phyloP scores from a whole-genome alignment of 805 yeast species.

The Cyberlindnera maritima region DNA sequence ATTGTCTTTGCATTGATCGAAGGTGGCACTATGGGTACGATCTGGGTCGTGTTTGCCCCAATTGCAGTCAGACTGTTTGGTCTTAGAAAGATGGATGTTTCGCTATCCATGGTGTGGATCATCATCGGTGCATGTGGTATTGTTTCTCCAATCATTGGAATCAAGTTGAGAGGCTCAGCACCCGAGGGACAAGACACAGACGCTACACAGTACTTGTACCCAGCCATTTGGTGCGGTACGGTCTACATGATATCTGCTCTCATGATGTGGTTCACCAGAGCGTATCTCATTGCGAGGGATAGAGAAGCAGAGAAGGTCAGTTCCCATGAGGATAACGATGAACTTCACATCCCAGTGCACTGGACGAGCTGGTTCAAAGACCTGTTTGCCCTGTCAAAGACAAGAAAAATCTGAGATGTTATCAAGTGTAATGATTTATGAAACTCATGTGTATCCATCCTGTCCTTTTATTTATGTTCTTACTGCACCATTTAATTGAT shows the following conservation, averaged over 20 bases:
- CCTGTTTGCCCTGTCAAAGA: slow-evolving; percentile 11
- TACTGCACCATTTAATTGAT: no score
- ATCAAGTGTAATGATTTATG: no score
- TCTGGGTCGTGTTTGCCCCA: slow-evolving; percentile 56
- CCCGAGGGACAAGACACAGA: slow-evolving; percentile 30
- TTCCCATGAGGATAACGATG: slow-evolving; percentile 29
- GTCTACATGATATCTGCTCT: slow-evolving; percentile 47
- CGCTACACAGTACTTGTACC: slow-evolving; percentile 48
- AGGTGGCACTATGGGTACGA: slow-evolving; percentile 60
- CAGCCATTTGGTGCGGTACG: slow-evolving; percentile 58
- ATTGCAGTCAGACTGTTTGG: slow-evolving; percentile 54
- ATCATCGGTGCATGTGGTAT: slow-evolving; percentile 47
- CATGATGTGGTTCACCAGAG: slow-evolving; percentile 45
- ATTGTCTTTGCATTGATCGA: slow-evolving; percentile 48
- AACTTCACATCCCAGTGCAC: slow-evolving; percentile 20
- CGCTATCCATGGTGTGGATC: slow-evolving; percentile 52
- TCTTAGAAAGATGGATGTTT: slow-evolving; percentile 45
- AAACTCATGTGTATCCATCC: no score
- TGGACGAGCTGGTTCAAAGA: not conserved
- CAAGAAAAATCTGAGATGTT: slow-evolving; percentile 11
- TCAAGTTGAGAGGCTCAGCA: slow-evolving; percentile 38
- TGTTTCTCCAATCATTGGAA: slow-evolving; percentile 60
- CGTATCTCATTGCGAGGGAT: slow-evolving; percentile 54
- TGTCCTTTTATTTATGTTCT: no score
- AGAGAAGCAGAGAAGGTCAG: slow-evolving; percentile 25